Evolutionary conservation across 202 grass and related monocot species (phyloP).

Genomic region (Schoenoplectus tabernaemontani): DNA sequence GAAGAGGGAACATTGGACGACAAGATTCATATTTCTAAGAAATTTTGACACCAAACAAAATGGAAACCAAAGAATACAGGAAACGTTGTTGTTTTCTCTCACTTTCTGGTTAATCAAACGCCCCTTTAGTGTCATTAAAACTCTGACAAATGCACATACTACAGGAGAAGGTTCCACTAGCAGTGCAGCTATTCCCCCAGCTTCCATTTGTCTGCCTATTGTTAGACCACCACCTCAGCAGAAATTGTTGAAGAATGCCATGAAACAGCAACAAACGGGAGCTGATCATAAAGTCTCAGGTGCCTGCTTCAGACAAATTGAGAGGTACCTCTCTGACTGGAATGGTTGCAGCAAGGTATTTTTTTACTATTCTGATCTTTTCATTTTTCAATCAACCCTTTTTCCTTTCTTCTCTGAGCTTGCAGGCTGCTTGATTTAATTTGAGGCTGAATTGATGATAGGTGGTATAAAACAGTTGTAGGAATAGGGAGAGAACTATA

Average conservation of each 20-base stretch:
- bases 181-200: background rate
- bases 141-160: background rate
- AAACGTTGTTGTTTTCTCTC: too few relatives aligned
- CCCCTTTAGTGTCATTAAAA: background rate
- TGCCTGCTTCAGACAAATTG: background rate
- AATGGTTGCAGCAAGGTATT: background rate
- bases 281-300: background rate
- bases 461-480: background rate
- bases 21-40: too few relatives aligned
- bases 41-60: too few relatives aligned
- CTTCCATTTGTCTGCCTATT: background rate
- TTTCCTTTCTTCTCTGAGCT: background rate
- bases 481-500: background rate
- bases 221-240: background rate
- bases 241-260: too few relatives aligned
- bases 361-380: background rate
- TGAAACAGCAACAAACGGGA: background rate
- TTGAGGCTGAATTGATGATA: background rate
- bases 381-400: background rate
- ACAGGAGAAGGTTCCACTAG: background rate
- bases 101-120: too few relatives aligned
- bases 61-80: too few relatives aligned
- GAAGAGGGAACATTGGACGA: too few relatives aligned
- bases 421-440: background rate
- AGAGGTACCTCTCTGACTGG: background rate